Evolutionary conservation across 495 filamentous ascomycete species (phyloP).

Genomic region (Darksidea phi): DNA sequence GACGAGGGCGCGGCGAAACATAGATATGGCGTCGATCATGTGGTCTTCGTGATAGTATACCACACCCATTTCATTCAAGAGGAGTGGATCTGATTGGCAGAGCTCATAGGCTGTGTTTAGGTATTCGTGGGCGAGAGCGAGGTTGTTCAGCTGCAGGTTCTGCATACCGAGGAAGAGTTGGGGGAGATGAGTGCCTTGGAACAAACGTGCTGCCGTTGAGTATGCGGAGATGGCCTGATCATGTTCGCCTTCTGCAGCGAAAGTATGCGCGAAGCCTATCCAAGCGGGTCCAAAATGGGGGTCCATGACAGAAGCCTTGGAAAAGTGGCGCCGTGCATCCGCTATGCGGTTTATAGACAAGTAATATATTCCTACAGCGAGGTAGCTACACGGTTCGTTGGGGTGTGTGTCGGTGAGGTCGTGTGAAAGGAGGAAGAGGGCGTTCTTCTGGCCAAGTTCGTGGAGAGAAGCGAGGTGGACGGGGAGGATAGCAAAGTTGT

Average conservation of each 20-base stretch:
- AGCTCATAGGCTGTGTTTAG: constrained; percentile 80
- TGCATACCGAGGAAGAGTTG: constrained; percentile 99
- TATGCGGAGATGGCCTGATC: constrained; percentile 98
- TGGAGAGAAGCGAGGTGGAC: constrained; percentile 90
- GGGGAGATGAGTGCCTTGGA: constrained; percentile 94
- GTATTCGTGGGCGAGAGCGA: constrained; percentile 93
- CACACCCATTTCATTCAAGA: constrained; percentile 93
- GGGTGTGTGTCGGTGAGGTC: constrained; percentile 90
- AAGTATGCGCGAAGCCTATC: constrained; percentile 99
- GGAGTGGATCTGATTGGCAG: constrained; percentile 75
- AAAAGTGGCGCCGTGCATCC: constrained; percentile 92
- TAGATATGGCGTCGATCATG: constrained; percentile 64
- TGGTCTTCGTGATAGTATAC: constrained; percentile 90
- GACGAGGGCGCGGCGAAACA: constrained; percentile 72
- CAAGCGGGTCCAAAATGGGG: constrained; percentile 96
- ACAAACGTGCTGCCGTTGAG: constrained; percentile 89
- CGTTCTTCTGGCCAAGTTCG: constrained; percentile 80
- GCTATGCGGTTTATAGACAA: constrained; percentile 83
- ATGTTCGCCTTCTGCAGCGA: constrained; percentile 99
- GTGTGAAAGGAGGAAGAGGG: constrained; percentile 90
- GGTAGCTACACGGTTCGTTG: constrained; percentile 83
- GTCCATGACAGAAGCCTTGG: constrained; percentile 94
- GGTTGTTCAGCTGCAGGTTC: constrained; percentile 91
- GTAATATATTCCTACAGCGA: constrained; percentile 95
- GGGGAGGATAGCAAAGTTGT: constrained; percentile 86